These are phyloP conservation scores for Ceratocystis ficicola DNA, from an alignment of 2,329 filamentous ascomycete genomes.

Conservation along the genomic window DNA sequence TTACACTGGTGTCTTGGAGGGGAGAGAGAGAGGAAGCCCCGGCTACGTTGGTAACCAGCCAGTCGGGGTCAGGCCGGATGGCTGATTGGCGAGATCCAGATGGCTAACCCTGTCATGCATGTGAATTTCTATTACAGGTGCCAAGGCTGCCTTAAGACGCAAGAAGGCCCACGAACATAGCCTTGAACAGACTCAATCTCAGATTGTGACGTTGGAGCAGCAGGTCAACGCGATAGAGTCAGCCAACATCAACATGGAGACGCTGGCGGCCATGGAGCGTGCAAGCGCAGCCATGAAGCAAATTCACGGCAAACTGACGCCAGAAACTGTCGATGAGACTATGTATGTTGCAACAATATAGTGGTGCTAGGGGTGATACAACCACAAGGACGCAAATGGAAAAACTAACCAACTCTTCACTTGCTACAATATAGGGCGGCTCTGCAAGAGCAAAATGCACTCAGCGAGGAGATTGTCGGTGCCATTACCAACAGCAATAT, in stretches of 20 bases:
- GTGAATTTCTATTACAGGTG: constrained; percentile 46
- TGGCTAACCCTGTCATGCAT: neutral
- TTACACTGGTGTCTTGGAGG: no score
- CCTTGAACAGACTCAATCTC: constrained; percentile 76
- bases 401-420: constrained; percentile 11
- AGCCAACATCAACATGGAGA: constrained; percentile 97
- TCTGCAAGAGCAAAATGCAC: constrained; percentile 78
- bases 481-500: constrained; percentile 64
- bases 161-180: constrained; percentile 93
- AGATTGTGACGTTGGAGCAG: constrained; percentile 85
- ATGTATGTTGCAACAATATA: constrained; percentile 53
- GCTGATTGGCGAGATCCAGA: neutral
- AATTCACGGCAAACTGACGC: constrained; percentile 81
- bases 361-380: neutral
- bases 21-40: neutral
- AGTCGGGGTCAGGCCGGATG: neutral
- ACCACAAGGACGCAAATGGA: neutral
- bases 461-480: constrained; percentile 83
- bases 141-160: constrained; percentile 76
- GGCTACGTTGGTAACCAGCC: neutral
- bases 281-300: constrained; percentile 82
- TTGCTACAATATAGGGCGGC: constrained; percentile 53
- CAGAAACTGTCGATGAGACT: constrained; percentile 87
- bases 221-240: constrained; percentile 96
- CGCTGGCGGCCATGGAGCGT: constrained; percentile 83